phyloP scores from a whole-genome alignment of 495 filamentous ascomycete species.

The Jackrogersella minutella region DNA sequence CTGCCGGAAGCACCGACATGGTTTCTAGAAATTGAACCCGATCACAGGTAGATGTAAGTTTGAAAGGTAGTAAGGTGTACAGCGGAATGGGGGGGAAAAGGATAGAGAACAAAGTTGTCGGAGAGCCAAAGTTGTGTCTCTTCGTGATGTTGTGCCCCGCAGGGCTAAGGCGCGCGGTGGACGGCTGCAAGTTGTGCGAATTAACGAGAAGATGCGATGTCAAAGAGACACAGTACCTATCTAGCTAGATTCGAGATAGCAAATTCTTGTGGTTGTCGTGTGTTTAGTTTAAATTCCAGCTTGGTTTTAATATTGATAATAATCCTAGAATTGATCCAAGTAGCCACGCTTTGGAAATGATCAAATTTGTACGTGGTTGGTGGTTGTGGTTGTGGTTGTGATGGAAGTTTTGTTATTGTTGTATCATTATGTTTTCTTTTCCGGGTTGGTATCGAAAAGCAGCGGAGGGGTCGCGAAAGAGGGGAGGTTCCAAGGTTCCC shows the following conservation, averaged over 20 bases:
- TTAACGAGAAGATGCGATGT: neutral
- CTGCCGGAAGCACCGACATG: slow-evolving; percentile 87
- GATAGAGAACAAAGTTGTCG: slow-evolving; percentile 15
- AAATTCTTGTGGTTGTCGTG: neutral
- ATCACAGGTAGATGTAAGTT: neutral
- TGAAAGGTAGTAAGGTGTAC: slow-evolving; percentile 6
- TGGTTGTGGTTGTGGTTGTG: neutral
- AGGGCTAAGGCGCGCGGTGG: slow-evolving; percentile 41
- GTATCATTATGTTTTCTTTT: slow-evolving; percentile 22
- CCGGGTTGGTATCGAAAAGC: slow-evolving; percentile 26
- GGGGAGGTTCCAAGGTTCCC: slow-evolving; percentile 22
- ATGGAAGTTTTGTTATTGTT: slow-evolving; percentile 1
- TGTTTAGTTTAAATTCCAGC: neutral
- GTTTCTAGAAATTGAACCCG: slow-evolving; percentile 34
- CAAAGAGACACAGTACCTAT: slow-evolving; percentile 2
- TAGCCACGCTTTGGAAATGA: neutral
- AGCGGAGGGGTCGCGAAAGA: slow-evolving; percentile 41
- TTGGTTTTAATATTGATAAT: neutral
- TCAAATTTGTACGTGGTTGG: neutral
- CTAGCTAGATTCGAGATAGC: neutral
- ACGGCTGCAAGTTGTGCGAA: slow-evolving; percentile 5
- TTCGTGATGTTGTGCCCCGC: slow-evolving; percentile 37
- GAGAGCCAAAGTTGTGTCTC: slow-evolving; percentile 13
- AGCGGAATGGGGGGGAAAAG: neutral
- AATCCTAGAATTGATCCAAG: slow-evolving; percentile 23